Evolutionary conservation across 257 asterid species (phyloP), one percentile per base, ranked within the genome.

Genomic region (Solanum paucissectum): DNA sequence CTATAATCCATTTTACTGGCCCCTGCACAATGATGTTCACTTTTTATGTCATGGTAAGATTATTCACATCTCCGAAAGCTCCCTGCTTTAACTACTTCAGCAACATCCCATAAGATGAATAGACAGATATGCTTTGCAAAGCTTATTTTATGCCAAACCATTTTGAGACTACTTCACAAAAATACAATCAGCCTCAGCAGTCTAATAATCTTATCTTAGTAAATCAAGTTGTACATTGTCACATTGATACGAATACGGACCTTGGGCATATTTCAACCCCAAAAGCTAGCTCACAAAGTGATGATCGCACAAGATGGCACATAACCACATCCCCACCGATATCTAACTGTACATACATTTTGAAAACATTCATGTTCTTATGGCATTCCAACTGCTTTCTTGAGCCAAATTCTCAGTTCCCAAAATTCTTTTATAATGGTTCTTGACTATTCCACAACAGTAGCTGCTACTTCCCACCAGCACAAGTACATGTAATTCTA

Each of bases 1-100:
- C 88, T 89, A 89, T 89, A 94, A 85, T 91, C 88, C 38, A 8
- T 66, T 62, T 85, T 90, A 68, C 90, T 94, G 29, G 92, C 85
- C 75, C 89, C 98, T 93, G 92, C 89, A 90, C 21, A 84, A 86
- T 77, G 89, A n/a, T 55, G 83, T 25, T 46, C 60, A 81, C 3
- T 81, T 79, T 77, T 44, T 46, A 32, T 29, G 29, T 42, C 85
- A 25, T 16, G 66, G 85, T 14, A 79, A 79, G 85, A 79, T 79
- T 1, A 79, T 2, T 77, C 85, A 44, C 40, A 79, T 18, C 3
- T 42, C 27, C 58, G 12, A 14, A 27, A 44, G 40, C 6, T 18
- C 3, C 29, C 1, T 27, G 2, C 85, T 81, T 46, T 18, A 46
- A 81, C 62, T 1, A 29, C 0, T 81, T 46, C 85, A 46, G 37